Conservation (phyloP, 495 filamentous ascomycete genomes). For the Daldinia decipiens region DNA sequence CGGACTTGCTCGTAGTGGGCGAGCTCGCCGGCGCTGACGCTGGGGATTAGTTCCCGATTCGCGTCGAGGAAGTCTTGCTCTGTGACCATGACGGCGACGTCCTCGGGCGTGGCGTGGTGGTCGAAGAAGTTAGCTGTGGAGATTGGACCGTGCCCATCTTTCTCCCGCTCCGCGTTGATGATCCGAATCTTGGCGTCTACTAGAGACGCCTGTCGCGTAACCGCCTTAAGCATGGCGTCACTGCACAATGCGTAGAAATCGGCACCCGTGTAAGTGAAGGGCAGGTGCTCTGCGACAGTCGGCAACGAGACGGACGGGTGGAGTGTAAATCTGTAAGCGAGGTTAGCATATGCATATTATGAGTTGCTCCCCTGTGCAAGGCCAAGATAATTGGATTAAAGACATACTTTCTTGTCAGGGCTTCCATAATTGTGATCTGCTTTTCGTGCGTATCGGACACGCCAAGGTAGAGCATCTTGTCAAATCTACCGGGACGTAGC, state of each 20-base stretch:
- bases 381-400: constrained; percentile 6
- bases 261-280: constrained; percentile 96
- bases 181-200: constrained; percentile 85
- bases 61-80: constrained; percentile 88
- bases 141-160: constrained; percentile 53
- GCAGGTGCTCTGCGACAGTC: constrained; percentile 77
- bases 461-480: constrained; percentile 98
- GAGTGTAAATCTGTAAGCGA: constrained; percentile 74
- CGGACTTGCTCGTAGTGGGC: constrained; percentile 90
- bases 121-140: constrained; percentile 95
- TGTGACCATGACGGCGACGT: constrained; percentile 84
- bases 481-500: constrained; percentile 90
- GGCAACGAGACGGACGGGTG: constrained; percentile 77
- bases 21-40: constrained; percentile 91
- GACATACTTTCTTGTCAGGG: constrained; percentile 87
- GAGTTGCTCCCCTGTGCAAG: background rate
- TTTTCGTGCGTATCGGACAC: constrained; percentile 97
- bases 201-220: constrained; percentile 84
- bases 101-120: constrained; percentile 82
- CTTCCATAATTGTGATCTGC: constrained; percentile 93
- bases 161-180: constrained; percentile 61
- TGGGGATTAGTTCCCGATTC: constrained; percentile 85
- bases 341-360: constrained; percentile 23
- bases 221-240: constrained; percentile 98
- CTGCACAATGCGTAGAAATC: constrained; percentile 97